Evolutionary conservation across 2,329 filamentous ascomycete genomes (phyloP).

Genomic region (Microcyclosporella mali): DNA sequence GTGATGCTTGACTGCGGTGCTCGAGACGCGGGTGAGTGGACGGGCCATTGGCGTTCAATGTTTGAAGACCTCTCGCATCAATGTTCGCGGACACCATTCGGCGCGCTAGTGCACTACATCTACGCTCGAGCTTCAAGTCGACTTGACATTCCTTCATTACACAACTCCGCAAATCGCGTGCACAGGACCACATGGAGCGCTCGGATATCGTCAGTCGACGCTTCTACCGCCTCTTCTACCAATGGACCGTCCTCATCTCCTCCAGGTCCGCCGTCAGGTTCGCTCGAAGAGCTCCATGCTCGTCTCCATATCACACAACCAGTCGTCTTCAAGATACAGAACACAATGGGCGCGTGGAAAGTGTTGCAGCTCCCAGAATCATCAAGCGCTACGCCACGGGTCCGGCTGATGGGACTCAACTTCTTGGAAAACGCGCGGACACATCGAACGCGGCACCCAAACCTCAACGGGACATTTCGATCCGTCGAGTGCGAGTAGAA

Average conservation of each 20-base stretch:
- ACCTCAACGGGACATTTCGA: too few relatives aligned
- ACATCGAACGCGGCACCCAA: too few relatives aligned
- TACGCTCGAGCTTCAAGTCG: too few relatives aligned
- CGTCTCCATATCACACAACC: not conserved
- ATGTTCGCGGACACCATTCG: too few relatives aligned
- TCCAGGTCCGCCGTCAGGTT: not conserved
- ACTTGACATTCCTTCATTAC: too few relatives aligned
- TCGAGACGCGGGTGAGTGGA: not conserved
- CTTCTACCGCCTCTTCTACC: constrained; percentile 42
- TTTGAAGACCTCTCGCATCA: constrained; percentile 2
- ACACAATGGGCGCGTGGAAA: not conserved
- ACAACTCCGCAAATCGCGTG: too few relatives aligned
- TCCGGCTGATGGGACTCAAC: too few relatives aligned
- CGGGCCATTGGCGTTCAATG: not conserved
- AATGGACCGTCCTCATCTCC: constrained; percentile 33
- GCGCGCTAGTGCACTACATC: too few relatives aligned
- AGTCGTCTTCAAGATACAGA: not conserved
- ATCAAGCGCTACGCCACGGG: too few relatives aligned
- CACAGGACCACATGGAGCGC: constrained; percentile 6
- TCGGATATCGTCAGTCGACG: constrained; percentile 23
- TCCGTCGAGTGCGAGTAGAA: too few relatives aligned
- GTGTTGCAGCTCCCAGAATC: too few relatives aligned
- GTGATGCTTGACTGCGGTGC: constrained; percentile 1
- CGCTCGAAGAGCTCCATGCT: not conserved
- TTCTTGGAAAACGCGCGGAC: too few relatives aligned